Percentiles rank a stretch among this genome's conserved stretches.
Evolutionary conservation across 345 rosid genomes (phyloP).

Genomic region (Hibiscus tridactylites): DNA sequence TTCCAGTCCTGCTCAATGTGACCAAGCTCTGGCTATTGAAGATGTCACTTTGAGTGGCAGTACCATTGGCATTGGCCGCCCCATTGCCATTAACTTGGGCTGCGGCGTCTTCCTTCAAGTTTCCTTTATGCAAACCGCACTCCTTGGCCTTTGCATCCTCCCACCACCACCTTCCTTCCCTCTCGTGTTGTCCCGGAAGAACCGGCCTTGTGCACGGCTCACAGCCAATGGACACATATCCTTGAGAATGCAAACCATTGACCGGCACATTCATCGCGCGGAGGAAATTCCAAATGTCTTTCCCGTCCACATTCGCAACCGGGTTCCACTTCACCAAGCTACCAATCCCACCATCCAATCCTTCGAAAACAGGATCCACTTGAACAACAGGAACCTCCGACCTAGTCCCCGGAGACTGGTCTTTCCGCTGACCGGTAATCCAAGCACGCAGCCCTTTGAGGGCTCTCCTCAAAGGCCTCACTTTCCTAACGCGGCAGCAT

Average conservation of each 20-base stretch:
- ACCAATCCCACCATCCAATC: slow-evolving; percentile 74
- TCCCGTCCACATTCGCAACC: slow-evolving; percentile 67
- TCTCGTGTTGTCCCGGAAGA: slow-evolving; percentile 94
- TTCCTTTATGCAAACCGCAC: slow-evolving; percentile 92
- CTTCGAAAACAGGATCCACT: slow-evolving; percentile 87
- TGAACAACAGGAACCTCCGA: slow-evolving; percentile 84
- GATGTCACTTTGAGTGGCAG: slow-evolving; percentile 39
- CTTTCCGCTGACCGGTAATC: slow-evolving; percentile 97
- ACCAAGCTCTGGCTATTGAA: slow-evolving; percentile 59
- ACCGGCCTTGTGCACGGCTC: slow-evolving; percentile 97
- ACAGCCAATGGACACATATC: slow-evolving; percentile 88
- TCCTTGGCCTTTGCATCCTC: slow-evolving; percentile 98
- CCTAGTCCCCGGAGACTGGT: slow-evolving; percentile 86
- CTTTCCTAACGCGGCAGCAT: slow-evolving; percentile 96
- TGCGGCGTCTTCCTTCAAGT: slow-evolving; percentile 43
- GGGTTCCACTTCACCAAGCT: slow-evolving; percentile 99
- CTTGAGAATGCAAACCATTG: slow-evolving; percentile 63
- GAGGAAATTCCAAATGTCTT: slow-evolving; percentile 73
- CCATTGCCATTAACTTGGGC: slow-evolving; percentile 32
- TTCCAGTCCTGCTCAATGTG: slow-evolving; percentile 57
- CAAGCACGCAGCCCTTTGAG: slow-evolving; percentile 87
- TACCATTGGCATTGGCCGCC: slow-evolving; percentile 14
- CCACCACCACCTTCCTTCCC: slow-evolving; percentile 99
- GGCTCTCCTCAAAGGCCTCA: slow-evolving; percentile 84
- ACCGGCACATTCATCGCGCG: slow-evolving; percentile 83